Conservation (phyloP, 495 filamentous ascomycete genomes). For the Rostrohypoxylon terebratum region DNA sequence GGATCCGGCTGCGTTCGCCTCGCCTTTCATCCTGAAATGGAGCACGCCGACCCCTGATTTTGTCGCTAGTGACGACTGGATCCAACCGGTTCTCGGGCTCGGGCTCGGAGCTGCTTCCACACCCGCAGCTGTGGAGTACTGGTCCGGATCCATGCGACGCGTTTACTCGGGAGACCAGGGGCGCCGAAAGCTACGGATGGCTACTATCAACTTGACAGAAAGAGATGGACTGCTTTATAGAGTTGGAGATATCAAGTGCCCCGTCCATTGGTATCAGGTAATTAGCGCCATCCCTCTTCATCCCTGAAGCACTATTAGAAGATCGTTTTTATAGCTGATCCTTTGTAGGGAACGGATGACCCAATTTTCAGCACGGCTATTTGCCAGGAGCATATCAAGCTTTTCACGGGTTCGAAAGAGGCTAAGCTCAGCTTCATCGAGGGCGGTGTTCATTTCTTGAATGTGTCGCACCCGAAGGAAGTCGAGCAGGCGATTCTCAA, state of each 20-base stretch:
- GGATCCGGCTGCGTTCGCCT: slow-evolving; percentile 59
- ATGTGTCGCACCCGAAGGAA: slow-evolving; percentile 66
- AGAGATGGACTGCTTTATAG: slow-evolving; percentile 68
- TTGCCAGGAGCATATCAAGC: slow-evolving; percentile 67
- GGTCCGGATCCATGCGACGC: slow-evolving; percentile 63
- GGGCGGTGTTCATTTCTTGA: slow-evolving; percentile 69
- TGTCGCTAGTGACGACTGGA: slow-evolving; percentile 64
- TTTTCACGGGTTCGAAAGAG: slow-evolving; percentile 65
- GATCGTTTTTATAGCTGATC: slow-evolving; percentile 3
- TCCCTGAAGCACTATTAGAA: not conserved
- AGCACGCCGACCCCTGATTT: slow-evolving; percentile 63
- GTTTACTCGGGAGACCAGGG: slow-evolving; percentile 72
- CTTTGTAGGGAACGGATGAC: slow-evolving; percentile 65
- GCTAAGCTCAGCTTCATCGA: slow-evolving; percentile 62
- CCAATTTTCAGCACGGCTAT: slow-evolving; percentile 61
- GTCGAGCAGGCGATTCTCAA: slow-evolving; percentile 64
- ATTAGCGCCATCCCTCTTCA: slow-evolving; percentile 27
- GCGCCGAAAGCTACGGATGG: slow-evolving; percentile 65
- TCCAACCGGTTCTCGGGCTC: slow-evolving; percentile 65
- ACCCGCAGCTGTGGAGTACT: slow-evolving; percentile 59
- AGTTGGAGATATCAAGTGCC: slow-evolving; percentile 67
- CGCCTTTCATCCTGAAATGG: slow-evolving; percentile 61
- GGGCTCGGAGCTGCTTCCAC: slow-evolving; percentile 65
- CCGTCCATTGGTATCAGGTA: slow-evolving; percentile 73
- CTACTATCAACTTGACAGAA: slow-evolving; percentile 66